Base-by-base conservation (phyloP, 768 basidiomycete genomes). In the Galerina sulciceps region DNA sequence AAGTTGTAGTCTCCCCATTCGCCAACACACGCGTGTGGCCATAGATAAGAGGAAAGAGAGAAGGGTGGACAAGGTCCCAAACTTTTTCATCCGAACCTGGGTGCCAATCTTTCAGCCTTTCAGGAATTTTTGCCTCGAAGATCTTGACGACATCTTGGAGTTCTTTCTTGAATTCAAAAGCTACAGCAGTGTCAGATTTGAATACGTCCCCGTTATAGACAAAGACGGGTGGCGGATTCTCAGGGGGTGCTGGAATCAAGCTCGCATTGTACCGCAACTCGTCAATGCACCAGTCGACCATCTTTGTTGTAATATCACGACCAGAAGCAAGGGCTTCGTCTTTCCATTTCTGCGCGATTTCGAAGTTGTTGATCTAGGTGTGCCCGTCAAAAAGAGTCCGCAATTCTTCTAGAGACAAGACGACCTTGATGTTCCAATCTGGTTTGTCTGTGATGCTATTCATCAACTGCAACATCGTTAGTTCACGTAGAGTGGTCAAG, bases 41-140 rank as follows among this genome's bases (percentile, higher is more conserved):
- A 53, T 79, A 79, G 9, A 75, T 67, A 1, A 81, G 57, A 31
- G 72, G 72, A 62, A 71, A 82, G 1, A 81, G 70, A 1, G 79
- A 76, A 40, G 81, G 81, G 49, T 83, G 77, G 1, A 81, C 75
- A 22, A 81, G 69, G 55, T 82, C 79, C 35, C 78, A 73, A 0
- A 82, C 81, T 48, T 74, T 74, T 4, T 70, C 65, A 58, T 80
- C 69, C 1, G 78, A 77, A 3, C 72, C 69, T 4, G 80, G 81
- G 61, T 81, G 80, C 80, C 80, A 82, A 61, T 82, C 80, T 36
- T 72, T 75, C 51, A 69, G 26, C 0, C 66, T 65, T 4, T 73
- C 74, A 0, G 75, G 71, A 4, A 77, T 62, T 13, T 37, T 68
- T 47, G 71, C 60, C 59, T 82, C 77, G 31, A 81, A 75, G 10